Percentiles rank a stretch among this genome's conserved stretches.
phyloP scores from a whole-genome alignment of 179 eudicot species.

The Heliamphora pulchella region DNA sequence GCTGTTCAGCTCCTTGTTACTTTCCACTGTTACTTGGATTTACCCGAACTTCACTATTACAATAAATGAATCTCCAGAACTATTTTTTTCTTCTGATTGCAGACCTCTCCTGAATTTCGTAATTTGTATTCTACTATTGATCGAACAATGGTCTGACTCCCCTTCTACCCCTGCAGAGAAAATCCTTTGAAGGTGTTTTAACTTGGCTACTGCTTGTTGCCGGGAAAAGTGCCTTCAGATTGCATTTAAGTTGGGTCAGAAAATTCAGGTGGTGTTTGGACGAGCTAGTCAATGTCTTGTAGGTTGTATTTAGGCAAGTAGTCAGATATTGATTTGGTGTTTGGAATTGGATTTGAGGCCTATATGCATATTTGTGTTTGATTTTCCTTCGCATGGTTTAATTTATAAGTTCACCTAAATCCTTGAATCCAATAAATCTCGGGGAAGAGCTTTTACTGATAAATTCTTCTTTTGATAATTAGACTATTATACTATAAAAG shows the following conservation, averaged over 20 bases:
- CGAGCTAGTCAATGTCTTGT: not conserved
- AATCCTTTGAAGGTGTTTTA: not conserved
- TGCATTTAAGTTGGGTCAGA: not conserved
- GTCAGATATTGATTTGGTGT: not conserved
- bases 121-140: not conserved
- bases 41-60: not conserved
- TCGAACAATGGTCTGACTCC: not conserved
- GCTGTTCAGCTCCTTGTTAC: not conserved
- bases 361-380: not conserved
- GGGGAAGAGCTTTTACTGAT: not conserved
- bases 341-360: not conserved
- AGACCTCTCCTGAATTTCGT: not conserved
- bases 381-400: not conserved
- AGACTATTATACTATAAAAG: not conserved
- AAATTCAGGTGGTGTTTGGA: not conserved
- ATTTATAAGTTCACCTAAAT: not conserved
- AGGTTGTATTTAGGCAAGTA: not conserved
- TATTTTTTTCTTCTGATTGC: not conserved
- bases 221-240: not conserved
- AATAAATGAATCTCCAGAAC: not conserved
- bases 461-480: not conserved
- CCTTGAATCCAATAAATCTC: not conserved
- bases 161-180: not conserved
- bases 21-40: not conserved
- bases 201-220: not conserved